phyloP scores from a whole-genome alignment of 208 protist genomes.

The Trypanosoma caninum region DNA sequence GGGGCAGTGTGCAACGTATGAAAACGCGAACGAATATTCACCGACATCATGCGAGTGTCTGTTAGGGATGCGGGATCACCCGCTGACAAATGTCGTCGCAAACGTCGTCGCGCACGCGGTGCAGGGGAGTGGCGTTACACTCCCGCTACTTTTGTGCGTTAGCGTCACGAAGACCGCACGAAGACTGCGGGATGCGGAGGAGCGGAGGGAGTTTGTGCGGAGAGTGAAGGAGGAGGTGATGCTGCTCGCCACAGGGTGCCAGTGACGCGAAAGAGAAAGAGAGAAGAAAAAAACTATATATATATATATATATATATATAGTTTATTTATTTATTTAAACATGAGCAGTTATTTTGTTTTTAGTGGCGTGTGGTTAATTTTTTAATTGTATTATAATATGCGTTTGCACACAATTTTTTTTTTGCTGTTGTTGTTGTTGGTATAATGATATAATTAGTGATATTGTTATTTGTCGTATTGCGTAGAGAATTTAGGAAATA shows the following conservation, averaged over 20 bases:
- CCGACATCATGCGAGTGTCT: conserved; percentile 51
- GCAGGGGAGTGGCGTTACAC: conserved; percentile 48
- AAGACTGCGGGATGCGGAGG: conserved; percentile 23
- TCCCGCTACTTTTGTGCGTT: conserved; percentile 65
- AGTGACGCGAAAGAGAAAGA: too few relatives aligned
- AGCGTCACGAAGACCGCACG: conserved; percentile 51
- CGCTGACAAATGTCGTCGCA: conserved; percentile 68
- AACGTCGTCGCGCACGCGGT: conserved; percentile 50
- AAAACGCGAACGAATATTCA: conserved; percentile 19
- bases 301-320: too few relatives aligned
- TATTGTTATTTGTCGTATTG: too few relatives aligned
- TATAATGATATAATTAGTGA: too few relatives aligned
- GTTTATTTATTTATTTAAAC: neutral
- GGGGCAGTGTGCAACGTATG: conserved; percentile 11
- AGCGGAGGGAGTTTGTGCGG: conserved; percentile 43
- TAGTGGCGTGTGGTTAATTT: too few relatives aligned
- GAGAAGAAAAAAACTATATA: neutral
- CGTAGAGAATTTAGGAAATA: too few relatives aligned
- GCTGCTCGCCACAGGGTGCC: conserved; percentile 20
- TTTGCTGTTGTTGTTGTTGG: too few relatives aligned
- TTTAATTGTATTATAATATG: too few relatives aligned
- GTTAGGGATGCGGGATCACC: conserved; percentile 74
- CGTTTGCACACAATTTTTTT: too few relatives aligned
- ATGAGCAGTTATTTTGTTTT: neutral
- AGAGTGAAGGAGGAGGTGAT: conserved; percentile 33